Evolutionary conservation across 768 basidiomycete species (phyloP).

Genomic region (Rhizopogon rudus): DNA sequence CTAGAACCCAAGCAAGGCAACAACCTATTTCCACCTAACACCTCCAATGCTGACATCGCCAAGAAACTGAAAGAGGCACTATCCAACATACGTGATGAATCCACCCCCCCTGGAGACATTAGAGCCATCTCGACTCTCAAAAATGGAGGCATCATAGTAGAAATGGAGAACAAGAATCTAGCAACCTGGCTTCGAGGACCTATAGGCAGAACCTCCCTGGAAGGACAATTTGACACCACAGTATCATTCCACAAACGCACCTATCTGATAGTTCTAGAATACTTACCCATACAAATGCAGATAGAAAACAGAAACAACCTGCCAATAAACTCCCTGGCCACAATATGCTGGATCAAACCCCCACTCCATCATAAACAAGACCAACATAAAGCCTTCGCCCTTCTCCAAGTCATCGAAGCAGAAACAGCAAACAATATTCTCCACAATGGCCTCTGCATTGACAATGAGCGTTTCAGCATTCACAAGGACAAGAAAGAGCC

Average conservation of each 20-base stretch:
- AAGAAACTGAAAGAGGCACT: too few species aligned
- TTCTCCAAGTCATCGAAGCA: constrained; percentile 14
- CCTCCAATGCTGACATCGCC: too few species aligned
- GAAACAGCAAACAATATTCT: constrained; percentile 20
- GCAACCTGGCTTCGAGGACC: neutral
- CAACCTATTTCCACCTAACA: too few species aligned
- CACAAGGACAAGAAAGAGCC: constrained; percentile 8
- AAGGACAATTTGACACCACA: too few species aligned
- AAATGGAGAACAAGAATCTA: neutral
- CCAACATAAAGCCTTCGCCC: constrained; percentile 11
- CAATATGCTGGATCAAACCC: neutral
- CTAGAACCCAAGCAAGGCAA: too few species aligned
- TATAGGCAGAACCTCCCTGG: constrained; percentile 17
- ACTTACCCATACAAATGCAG: too few species aligned
- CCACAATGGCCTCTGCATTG: constrained; percentile 11
- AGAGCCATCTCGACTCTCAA: neutral
- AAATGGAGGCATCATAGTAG: constrained; percentile 11
- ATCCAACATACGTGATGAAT: neutral
- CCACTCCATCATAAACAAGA: neutral
- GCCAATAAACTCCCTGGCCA: neutral
- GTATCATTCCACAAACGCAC: too few species aligned
- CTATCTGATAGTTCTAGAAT: too few species aligned
- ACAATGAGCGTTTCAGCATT: constrained; percentile 6
- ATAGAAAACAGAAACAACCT: constrained; percentile 14
- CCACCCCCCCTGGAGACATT: neutral